Conservation (phyloP, 768 basidiomycete species). For the Collybiopsis confluens region DNA sequence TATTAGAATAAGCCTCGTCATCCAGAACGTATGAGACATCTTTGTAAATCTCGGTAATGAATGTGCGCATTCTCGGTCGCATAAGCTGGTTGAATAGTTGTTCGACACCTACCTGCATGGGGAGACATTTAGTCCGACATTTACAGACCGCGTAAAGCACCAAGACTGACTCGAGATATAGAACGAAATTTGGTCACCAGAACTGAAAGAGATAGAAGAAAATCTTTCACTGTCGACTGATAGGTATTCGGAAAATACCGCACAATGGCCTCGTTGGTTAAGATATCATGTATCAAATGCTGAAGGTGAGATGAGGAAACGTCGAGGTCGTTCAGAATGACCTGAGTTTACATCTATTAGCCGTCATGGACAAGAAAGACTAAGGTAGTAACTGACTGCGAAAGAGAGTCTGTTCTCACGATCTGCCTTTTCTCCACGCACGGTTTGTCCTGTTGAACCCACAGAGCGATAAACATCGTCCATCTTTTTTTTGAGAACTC, state of each 20-base stretch:
- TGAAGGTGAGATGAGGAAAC: conserved; percentile 87
- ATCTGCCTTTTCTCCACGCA: conserved; percentile 71
- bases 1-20: conserved; percentile 78
- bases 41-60: conserved; percentile 86
- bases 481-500: conserved; percentile 77
- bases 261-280: conserved; percentile 45
- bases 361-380: conserved; percentile 1
- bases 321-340: conserved; percentile 91
- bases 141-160: not conserved
- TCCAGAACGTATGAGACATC: conserved; percentile 87
- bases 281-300: conserved; percentile 66
- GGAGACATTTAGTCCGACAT: not conserved
- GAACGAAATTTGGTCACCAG: conserved; percentile 64
- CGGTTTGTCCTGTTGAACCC: conserved; percentile 35
- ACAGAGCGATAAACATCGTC: conserved; percentile 79
- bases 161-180: conserved; percentile 58
- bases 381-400: conserved; percentile 60
- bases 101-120: conserved; percentile 71
- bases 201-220: conserved; percentile 47
- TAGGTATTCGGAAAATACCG: conserved; percentile 69
- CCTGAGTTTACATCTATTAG: conserved; percentile 39
- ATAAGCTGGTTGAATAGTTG: conserved; percentile 94
- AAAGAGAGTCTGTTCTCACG: conserved; percentile 76
- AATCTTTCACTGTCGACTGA: conserved; percentile 41
- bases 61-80: conserved; percentile 78